Evolutionary conservation across 108 stramenopile species (phyloP).

Genomic region (Nitzschia sp.): DNA sequence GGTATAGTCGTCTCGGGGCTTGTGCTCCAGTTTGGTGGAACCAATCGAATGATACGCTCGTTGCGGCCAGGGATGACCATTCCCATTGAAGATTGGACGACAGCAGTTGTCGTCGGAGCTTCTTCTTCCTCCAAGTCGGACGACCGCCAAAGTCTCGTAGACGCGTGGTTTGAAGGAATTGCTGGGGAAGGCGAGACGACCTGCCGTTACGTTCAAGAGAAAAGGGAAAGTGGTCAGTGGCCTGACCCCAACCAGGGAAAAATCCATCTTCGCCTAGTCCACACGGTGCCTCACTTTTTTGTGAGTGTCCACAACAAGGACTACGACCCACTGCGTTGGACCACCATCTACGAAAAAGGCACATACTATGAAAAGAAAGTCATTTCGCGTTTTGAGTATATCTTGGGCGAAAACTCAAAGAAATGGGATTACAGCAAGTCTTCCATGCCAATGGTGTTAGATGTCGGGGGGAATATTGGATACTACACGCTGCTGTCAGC

Average conservation of each 20-base stretch:
- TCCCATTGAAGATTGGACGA: too few species aligned
- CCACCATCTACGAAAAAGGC: constrained; percentile 36
- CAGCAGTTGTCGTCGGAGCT: too few species aligned
- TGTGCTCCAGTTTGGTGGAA: too few species aligned
- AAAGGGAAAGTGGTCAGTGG: background rate
- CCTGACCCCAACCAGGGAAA: background rate
- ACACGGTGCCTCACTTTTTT: background rate
- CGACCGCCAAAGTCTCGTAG: too few species aligned
- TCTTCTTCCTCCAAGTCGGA: too few species aligned
- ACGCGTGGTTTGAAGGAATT: background rate
- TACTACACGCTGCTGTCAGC: too few species aligned
- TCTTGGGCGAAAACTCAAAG: constrained; percentile 3
- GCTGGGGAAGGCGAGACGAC: background rate
- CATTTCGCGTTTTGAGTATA: constrained; percentile 18
- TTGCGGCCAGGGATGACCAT: too few species aligned
- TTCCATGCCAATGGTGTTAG: constrained; percentile 27
- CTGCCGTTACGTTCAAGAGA: background rate
- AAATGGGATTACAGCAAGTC: background rate
- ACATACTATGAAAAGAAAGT: constrained; percentile 53
- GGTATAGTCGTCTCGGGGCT: too few species aligned
- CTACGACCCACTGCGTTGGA: constrained; percentile 33
- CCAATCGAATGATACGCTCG: too few species aligned
- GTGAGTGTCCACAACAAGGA: constrained; percentile 12
- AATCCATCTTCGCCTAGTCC: background rate
- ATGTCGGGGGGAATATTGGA: too few species aligned